phyloP scores from a whole-genome alignment of 257 asterid species.

The Fraxinus anomala region DNA sequence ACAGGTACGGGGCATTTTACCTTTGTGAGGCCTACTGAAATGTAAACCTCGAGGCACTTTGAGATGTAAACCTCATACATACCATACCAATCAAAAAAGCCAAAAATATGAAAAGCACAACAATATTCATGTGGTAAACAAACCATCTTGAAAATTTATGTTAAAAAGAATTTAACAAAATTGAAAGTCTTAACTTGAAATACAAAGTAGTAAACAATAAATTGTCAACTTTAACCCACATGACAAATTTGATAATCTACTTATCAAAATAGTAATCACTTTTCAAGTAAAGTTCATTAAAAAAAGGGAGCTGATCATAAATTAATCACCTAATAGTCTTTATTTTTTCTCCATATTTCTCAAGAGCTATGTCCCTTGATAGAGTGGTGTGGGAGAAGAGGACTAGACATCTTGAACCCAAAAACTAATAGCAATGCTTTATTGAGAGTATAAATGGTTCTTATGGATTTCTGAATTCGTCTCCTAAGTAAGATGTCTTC shows the following conservation, averaged over 20 bases:
- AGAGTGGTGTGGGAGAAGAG: background rate
- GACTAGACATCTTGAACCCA: background rate
- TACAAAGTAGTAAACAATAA: background rate
- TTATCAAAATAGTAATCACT: background rate
- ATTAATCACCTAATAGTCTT: background rate
- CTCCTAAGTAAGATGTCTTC: background rate
- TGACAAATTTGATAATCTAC: background rate
- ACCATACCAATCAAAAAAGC: background rate
- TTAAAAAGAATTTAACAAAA: background rate
- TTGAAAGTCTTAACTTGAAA: background rate
- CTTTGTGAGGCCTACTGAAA: background rate
- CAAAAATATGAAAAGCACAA: background rate
- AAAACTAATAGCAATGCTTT: background rate
- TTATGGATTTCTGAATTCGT: background rate
- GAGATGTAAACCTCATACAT: background rate
- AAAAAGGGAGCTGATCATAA: background rate
- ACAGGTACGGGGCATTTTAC: constrained; percentile 25
- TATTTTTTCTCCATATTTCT: background rate
- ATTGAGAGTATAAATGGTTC: background rate
- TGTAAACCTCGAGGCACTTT: background rate
- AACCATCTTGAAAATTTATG: background rate
- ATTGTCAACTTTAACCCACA: background rate
- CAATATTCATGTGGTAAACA: background rate
- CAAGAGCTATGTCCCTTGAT: background rate
- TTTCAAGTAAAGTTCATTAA: background rate